Conservation (phyloP, 75 land plant genomes). For the Cupressus sempervirens region DNA sequence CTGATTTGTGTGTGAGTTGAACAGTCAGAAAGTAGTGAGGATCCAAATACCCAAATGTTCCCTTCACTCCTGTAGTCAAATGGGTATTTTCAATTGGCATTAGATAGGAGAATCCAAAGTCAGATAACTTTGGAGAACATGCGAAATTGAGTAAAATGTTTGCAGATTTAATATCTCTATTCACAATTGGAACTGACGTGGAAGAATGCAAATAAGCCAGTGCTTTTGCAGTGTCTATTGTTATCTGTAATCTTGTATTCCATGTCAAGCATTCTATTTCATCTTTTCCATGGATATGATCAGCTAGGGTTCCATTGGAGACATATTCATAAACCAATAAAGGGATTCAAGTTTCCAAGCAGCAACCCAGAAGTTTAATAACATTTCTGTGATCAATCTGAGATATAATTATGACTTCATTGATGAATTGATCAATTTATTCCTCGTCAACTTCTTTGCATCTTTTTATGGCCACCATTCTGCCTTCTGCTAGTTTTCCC, state of each 20-base stretch:
- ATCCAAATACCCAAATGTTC: conserved; percentile 43
- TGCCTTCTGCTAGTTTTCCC: conserved; percentile 7
- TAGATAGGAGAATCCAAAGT: neutral
- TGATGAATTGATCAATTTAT: conserved; percentile 19
- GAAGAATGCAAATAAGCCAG: conserved; percentile 31
- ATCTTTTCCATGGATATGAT: conserved; percentile 25
- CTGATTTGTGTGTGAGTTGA: conserved; percentile 38
- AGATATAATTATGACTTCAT: conserved; percentile 23
- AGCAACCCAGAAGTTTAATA: conserved; percentile 44
- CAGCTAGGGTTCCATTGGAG: conserved; percentile 31
- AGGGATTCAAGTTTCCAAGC: conserved; percentile 33
- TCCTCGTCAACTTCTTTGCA: neutral
- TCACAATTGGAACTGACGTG: conserved; percentile 14
- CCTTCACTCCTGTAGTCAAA: conserved; percentile 35
- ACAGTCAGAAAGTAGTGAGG: conserved; percentile 34
- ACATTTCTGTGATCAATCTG: conserved; percentile 39
- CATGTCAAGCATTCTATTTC: conserved; percentile 13
- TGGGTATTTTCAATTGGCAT: conserved; percentile 12
- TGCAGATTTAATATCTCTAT: conserved; percentile 22
- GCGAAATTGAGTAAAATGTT: conserved; percentile 18
- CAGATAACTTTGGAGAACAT: neutral
- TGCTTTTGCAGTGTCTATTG: conserved; percentile 31
- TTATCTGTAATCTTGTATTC: conserved; percentile 22
- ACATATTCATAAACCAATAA: conserved; percentile 50
- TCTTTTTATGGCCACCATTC: conserved; percentile 8